phyloP scores from a whole-genome alignment of 2,329 filamentous ascomycete genomes.

The Ceratocystis cacaofunesta region DNA sequence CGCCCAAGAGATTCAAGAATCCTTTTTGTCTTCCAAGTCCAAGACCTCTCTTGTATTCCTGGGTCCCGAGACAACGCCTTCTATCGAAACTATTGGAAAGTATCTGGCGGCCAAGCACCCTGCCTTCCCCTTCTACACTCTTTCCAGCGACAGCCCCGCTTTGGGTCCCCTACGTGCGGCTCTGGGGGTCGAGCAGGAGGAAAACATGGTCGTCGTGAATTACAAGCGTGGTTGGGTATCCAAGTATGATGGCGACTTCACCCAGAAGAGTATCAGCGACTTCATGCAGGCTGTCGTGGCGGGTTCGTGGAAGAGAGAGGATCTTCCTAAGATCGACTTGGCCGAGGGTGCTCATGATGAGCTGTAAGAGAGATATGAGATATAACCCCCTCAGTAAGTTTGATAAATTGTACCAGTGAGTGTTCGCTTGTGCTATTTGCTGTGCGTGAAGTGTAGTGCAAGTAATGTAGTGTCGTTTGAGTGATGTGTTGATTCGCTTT shows the following conservation, averaged over 20 bases:
- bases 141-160: neutral
- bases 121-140: neutral
- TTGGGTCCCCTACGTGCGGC: neutral
- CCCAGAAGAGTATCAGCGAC: slow-evolving; percentile 49
- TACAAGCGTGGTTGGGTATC: slow-evolving; percentile 78
- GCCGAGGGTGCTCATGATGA: slow-evolving; percentile 26
- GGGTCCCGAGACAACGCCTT: slow-evolving; percentile 31
- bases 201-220: slow-evolving; percentile 60
- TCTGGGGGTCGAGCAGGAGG: neutral
- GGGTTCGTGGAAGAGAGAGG: slow-evolving; percentile 70
- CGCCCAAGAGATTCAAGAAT: slow-evolving; percentile 44
- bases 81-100: neutral
- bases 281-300: slow-evolving; percentile 90
- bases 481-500: neutral
- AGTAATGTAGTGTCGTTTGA: neutral
- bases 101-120: neutral
- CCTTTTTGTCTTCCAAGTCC: slow-evolving; percentile 62
- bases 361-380: neutral
- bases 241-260: slow-evolving; percentile 49
- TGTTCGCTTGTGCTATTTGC: neutral
- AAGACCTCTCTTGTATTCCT: slow-evolving; percentile 72
- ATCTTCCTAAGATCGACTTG: slow-evolving; percentile 49
- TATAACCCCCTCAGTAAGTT: neutral
- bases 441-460: neutral
- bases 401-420: neutral